phyloP scores from a whole-genome alignment of 768 basidiomycete genomes.

The Serpula lacrymans region DNA sequence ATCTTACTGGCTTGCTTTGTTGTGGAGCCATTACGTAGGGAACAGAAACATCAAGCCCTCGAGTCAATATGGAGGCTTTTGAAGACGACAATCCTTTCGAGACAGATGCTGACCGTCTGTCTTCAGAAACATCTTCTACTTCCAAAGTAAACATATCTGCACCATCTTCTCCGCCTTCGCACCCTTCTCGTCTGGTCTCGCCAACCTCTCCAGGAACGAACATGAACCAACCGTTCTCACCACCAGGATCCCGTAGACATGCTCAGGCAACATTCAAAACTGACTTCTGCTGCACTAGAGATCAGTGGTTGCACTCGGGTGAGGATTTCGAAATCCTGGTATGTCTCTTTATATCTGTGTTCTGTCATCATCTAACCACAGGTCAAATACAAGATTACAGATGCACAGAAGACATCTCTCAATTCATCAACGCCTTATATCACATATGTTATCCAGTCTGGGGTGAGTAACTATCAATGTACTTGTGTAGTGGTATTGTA shows the following conservation, averaged over 20 bases:
- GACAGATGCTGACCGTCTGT: constrained; percentile 34
- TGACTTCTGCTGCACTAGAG: constrained; percentile 75
- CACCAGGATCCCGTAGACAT: constrained; percentile 53
- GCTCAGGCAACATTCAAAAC: constrained; percentile 57
- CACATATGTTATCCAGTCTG: constrained; percentile 87
- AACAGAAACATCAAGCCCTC: no score
- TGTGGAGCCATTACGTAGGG: no score
- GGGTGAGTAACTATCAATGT: constrained; percentile 47
- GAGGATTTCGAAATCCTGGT: constrained; percentile 82
- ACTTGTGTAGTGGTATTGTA: constrained; percentile 5
- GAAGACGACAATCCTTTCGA: constrained; percentile 73
- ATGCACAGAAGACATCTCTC: constrained; percentile 92
- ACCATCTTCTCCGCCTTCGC: constrained; percentile 53
- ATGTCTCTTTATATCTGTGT: constrained; percentile 22
- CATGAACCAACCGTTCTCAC: constrained; percentile 46
- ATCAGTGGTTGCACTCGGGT: constrained; percentile 75
- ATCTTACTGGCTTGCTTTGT: no score
- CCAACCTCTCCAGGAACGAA: constrained; percentile 40
- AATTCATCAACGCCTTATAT: constrained; percentile 91
- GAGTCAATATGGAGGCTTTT: constrained; percentile 41
- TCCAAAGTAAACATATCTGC: constrained; percentile 39
- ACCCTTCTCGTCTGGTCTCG: constrained; percentile 43
- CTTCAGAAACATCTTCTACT: constrained; percentile 33
- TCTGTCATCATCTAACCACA: not conserved
- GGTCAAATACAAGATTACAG: constrained; percentile 64